Evolutionary conservation across 176 grass and related monocot species (phyloP).

Genomic region (Oryza longistaminata): DNA sequence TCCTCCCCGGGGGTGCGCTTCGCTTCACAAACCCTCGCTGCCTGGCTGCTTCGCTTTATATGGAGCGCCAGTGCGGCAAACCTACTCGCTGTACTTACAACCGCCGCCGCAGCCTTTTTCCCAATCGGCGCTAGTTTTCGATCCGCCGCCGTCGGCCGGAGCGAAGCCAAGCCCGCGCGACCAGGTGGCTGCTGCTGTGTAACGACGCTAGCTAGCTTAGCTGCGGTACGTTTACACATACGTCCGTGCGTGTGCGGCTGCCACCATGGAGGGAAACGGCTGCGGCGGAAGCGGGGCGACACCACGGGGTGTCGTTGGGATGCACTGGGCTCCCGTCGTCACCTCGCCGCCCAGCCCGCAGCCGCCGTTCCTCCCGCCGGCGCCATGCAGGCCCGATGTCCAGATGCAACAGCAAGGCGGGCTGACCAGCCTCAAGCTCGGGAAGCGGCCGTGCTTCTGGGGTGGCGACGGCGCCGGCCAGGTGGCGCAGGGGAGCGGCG

Average conservation of each 20-base stretch:
- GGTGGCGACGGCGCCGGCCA: not conserved
- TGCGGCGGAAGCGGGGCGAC: not conserved
- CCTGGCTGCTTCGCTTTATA: conserved; percentile 32
- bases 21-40: not conserved
- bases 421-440: conserved; percentile 65
- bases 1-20: conserved; percentile 42
- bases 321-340: conserved; percentile 31
- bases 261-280: conserved; percentile 51
- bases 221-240: not conserved
- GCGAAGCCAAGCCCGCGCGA: not conserved
- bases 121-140: not conserved
- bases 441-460: conserved; percentile 54
- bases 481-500: not conserved
- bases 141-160: not conserved
- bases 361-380: conserved; percentile 23
- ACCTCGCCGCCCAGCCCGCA: conserved; percentile 16
- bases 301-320: conserved; percentile 28
- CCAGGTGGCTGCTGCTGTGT: not conserved
- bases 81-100: conserved; percentile 40
- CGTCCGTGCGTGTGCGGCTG: not conserved
- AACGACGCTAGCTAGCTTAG: too few relatives aligned
- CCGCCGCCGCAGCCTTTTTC: not conserved
- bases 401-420: conserved; percentile 38
- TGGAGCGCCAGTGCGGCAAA: conserved; percentile 23
- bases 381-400: not conserved